Base-by-base conservation (phyloP, 106 monocot species). In the Narthecium ossifragum region DNA sequence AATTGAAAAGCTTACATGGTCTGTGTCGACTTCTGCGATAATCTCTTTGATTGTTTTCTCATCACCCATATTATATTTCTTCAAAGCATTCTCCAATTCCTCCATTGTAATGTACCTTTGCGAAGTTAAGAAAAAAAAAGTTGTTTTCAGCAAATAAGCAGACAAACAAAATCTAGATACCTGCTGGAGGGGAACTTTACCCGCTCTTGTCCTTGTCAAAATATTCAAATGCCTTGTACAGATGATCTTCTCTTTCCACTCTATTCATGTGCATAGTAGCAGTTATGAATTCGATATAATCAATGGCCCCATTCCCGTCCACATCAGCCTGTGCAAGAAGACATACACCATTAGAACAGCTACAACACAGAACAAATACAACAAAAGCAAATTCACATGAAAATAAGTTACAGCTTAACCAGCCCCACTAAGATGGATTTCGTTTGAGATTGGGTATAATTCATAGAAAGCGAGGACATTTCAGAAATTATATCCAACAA, bases 241-340 rank as follows among this genome's bases (percentile, higher is more conserved):
- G 31, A 56, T 68, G 67, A 17, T 66, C 62, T 29, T 75, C 74
- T 39, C 56, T 75, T 21, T 75, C 68, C 61, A 75, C 50, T 75
- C 74, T 61, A 22, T 68, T 75, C 68, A 68, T 62, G 48, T 75
- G 74, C 74, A 75, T 75, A 21, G 74, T 75, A n/a, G 74, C 74
- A 36, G 74, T 33, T 61, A 74, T 61, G 23, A 74, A 74, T 28
- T 74, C 74, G 8, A 61, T 53, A 43, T 74, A 74, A 43, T 74
- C 74, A 55, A 74, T 67, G 1, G 67, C 46, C 52, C 74, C 74
- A 56, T 68, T 75, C 26, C 74, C 74, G 30, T 75, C 74, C 8
- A 75, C 74, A 57, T 75, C 74, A 53, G 74, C 68, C 74, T 75
- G 66, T 34, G 46, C 34, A 31, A 26, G 21, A 49, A 34, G 21